phyloP scores from a whole-genome alignment of 2,329 filamentous ascomycete genomes.

The Calycina herbarum region DNA sequence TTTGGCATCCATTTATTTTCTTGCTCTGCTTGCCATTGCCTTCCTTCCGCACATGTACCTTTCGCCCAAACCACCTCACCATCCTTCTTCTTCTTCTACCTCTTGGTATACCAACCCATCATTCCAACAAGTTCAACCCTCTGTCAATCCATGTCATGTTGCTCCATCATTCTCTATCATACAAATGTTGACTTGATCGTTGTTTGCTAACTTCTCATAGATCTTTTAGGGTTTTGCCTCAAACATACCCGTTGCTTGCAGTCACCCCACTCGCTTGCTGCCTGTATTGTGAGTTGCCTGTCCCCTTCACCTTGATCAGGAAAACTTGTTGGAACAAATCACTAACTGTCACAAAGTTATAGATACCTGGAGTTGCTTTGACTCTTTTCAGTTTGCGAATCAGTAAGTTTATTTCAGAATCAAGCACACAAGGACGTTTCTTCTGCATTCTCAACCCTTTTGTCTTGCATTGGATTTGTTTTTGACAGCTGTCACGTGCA shows the following conservation, averaged over 20 bases:
- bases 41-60: background rate
- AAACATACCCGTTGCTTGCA: background rate
- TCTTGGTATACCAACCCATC: background rate
- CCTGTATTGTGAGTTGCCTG: background rate
- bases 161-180: background rate
- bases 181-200: background rate
- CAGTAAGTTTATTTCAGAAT: background rate
- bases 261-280: background rate
- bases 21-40: background rate
- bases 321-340: background rate
- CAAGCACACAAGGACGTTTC: conserved; percentile 3
- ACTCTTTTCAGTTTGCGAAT: background rate
- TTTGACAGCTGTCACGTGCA: conserved; percentile 22
- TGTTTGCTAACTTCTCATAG: background rate
- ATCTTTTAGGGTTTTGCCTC: conserved; percentile 2
- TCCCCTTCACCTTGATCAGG: background rate
- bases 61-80: background rate
- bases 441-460: conserved; percentile 3
- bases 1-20: background rate
- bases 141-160: background rate
- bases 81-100: background rate
- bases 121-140: background rate
- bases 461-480: conserved; percentile 7
- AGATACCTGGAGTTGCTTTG: background rate
- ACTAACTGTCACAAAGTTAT: background rate